Conservation (phyloP, 2,329 filamentous ascomycete genomes). For the Aspergillus uvarum region DNA sequence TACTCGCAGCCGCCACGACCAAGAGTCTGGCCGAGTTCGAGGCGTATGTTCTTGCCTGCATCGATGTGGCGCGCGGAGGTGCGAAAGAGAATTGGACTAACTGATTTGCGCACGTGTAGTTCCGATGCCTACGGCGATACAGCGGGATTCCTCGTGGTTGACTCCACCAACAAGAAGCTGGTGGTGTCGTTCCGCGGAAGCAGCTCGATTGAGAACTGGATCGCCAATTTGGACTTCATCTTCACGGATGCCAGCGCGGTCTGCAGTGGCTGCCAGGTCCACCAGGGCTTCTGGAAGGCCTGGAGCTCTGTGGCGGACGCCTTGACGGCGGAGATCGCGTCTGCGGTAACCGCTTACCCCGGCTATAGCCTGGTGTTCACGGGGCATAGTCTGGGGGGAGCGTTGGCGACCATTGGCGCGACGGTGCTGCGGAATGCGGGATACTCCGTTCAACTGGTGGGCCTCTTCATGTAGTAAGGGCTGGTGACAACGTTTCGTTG, state of each 20-base stretch:
- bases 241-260: conserved; percentile 34
- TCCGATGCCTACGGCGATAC: conserved; percentile 38
- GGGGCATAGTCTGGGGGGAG: conserved; percentile 54
- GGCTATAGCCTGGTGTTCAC: conserved; percentile 47
- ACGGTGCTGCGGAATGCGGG: conserved; percentile 47
- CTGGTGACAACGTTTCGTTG: neutral
- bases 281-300: conserved; percentile 50
- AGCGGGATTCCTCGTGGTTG: conserved; percentile 49
- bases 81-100: neutral
- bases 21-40: conserved; percentile 51
- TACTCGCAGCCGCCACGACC: conserved; percentile 49
- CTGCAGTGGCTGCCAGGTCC: conserved; percentile 47
- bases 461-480: conserved; percentile 6
- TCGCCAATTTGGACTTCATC: conserved; percentile 34
- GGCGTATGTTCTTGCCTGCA: conserved; percentile 38
- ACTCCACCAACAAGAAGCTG: conserved; percentile 43
- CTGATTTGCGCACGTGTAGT: conserved; percentile 12
- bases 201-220: conserved; percentile 31
- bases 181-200: conserved; percentile 41
- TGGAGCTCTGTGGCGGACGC: conserved; percentile 42
- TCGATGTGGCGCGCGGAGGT: too few species aligned
- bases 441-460: conserved; percentile 44
- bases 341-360: conserved; percentile 33
- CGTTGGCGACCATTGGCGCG: conserved; percentile 51
- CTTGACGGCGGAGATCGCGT: conserved; percentile 41